A percentile compares a stretch with the other conserved stretches of the same genome.
These are phyloP conservation scores for Cordyceps sp. DNA, from an alignment of 2,329 filamentous ascomycete genomes.

Conservation along the genomic window DNA sequence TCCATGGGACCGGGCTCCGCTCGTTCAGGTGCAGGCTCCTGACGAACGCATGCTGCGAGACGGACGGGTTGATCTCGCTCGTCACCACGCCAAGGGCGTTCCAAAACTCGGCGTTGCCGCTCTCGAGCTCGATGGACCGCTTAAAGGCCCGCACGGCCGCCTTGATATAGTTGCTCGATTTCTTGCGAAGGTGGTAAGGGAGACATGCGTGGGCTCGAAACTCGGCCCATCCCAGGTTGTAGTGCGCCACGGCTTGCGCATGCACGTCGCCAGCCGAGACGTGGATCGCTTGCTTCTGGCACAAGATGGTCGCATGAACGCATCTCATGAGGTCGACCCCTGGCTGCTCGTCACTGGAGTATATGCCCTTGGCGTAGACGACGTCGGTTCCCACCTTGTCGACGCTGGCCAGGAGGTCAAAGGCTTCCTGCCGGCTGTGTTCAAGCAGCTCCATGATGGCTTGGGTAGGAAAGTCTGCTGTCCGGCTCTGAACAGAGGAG, in stretches of 20 bases:
- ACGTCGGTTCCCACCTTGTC: conserved; percentile 42
- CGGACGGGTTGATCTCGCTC: conserved; percentile 66
- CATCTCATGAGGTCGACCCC: conserved; percentile 38
- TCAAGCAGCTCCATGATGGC: conserved; percentile 42
- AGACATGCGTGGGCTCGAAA: conserved; percentile 61
- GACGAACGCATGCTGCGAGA: conserved; percentile 87
- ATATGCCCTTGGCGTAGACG: conserved; percentile 25
- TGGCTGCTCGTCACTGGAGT: conserved; percentile 28
- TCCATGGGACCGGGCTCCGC: conserved; percentile 70
- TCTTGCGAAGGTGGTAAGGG: conserved; percentile 33
- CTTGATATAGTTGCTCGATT: conserved; percentile 53
- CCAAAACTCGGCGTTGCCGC: conserved; percentile 92
- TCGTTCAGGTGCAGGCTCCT: conserved; percentile 89
- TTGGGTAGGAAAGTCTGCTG: conserved; percentile 43
- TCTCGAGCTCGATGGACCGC: conserved; percentile 84
- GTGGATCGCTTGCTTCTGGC: conserved; percentile 73
- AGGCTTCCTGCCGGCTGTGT: conserved; percentile 32
- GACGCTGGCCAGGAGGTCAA: conserved; percentile 47
- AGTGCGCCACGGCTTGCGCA: conserved; percentile 90
- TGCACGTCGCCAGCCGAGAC: conserved; percentile 58
- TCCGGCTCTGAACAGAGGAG: conserved; percentile 55
- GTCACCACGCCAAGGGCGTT: conserved; percentile 88
- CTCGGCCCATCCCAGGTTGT: conserved; percentile 92
- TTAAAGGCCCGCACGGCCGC: conserved; percentile 86
- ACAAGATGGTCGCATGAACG: conserved; percentile 59